These are phyloP conservation scores for Hymenoscyphus occultus DNA, from an alignment of 2,329 filamentous ascomycete genomes.

Conservation along the genomic window DNA sequence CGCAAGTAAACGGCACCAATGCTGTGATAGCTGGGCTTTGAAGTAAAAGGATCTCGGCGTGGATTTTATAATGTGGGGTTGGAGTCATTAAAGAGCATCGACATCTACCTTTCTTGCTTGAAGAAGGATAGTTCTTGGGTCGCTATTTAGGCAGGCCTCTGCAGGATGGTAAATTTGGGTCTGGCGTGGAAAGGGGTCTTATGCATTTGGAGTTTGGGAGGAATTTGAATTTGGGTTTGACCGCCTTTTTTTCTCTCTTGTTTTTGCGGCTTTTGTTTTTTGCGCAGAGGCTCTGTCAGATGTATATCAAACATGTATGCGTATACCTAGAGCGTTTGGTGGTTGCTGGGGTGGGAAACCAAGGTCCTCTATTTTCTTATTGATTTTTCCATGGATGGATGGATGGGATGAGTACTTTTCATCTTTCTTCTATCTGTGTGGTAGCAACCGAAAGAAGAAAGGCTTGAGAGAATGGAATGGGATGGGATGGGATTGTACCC, in stretches of 20 bases:
- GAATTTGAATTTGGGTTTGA: neutral
- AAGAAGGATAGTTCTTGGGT: neutral
- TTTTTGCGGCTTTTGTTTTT: neutral
- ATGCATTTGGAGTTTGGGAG: slow-evolving; percentile 1
- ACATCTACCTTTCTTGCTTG: neutral
- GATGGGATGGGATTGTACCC: neutral
- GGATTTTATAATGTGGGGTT: neutral
- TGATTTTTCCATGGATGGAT: neutral
- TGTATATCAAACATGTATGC: slow-evolving; percentile 6
- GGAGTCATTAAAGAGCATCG: neutral
- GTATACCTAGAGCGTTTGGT: slow-evolving; percentile 3
- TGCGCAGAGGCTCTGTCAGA: neutral
- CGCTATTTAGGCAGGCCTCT: neutral
- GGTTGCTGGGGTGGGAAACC: neutral
- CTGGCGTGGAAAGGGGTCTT: neutral
- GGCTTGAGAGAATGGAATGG: neutral
- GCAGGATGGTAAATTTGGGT: neutral
- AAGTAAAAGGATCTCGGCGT: neutral
- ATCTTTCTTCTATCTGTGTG: too few relatives aligned
- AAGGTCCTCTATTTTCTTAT: neutral
- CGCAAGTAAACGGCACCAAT: slow-evolving; percentile 29
- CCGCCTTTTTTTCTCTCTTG: neutral
- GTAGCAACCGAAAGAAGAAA: too few relatives aligned
- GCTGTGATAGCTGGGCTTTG: slow-evolving; percentile 25
- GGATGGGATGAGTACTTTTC: neutral